Evolutionary conservation across 148 eudicot species (phyloP).

Genomic region (Silene latifolia): DNA sequence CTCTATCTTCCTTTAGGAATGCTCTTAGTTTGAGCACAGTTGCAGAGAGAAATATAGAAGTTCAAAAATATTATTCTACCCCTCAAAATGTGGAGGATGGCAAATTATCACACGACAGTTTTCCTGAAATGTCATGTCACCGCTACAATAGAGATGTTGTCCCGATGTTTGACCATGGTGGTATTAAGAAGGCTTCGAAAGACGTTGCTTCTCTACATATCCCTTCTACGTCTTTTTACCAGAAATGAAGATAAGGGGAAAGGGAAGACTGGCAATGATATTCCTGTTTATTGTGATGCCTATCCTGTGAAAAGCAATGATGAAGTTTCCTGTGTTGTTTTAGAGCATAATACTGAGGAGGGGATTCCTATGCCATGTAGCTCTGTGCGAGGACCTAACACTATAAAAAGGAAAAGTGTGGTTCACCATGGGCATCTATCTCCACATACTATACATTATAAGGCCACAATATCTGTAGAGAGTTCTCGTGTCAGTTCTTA

Average conservation of each 20-base stretch:
- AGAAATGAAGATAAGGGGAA: constrained; percentile 31
- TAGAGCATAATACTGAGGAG: constrained; percentile 28
- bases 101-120: not conserved
- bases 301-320: constrained; percentile 23
- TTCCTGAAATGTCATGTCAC: not conserved
- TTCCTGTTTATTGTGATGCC: constrained; percentile 29
- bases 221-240: not conserved
- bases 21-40: too few relatives aligned
- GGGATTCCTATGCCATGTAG: constrained; percentile 26
- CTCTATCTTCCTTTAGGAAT: too few relatives aligned
- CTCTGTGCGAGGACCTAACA: constrained; percentile 29
- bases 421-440: constrained; percentile 79
- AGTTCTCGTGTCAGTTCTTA: constrained; percentile 25
- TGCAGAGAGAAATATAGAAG: too few relatives aligned
- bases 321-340: not conserved
- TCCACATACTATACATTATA: constrained; percentile 64
- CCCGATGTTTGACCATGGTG: constrained; percentile 4
- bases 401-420: constrained; percentile 33
- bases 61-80: too few relatives aligned
- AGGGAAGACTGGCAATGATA: constrained; percentile 28
- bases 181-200: constrained; percentile 22
- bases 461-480: constrained; percentile 44
- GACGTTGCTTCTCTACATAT: constrained; percentile 19
- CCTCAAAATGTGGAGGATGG: too few relatives aligned
- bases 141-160: not conserved